These are phyloP conservation scores for Angophora floribunda DNA, from an alignment of 345 rosid genomes.

Conservation along the genomic window DNA sequence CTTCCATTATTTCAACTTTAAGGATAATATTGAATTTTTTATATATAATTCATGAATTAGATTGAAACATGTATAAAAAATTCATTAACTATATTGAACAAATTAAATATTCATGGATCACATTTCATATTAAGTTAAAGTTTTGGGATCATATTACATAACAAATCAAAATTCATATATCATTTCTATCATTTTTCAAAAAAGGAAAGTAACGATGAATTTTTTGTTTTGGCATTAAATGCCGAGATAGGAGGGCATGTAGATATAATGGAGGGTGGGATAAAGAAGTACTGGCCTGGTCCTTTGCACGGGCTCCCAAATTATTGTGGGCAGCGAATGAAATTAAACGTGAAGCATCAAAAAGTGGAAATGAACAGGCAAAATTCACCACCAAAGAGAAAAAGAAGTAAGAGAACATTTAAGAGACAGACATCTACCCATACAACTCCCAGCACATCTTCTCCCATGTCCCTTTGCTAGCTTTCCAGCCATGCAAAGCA, in stretches of 20 bases:
- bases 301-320: background rate
- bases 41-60: background rate
- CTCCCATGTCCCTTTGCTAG: background rate
- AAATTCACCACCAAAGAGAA: background rate
- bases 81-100: no score
- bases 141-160: no score
- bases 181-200: no score
- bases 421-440: slow-evolving; percentile 7
- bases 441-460: background rate
- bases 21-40: no score
- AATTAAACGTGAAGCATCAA: background rate
- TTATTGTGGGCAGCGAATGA: background rate
- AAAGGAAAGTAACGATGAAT: background rate
- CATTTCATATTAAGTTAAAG: no score
- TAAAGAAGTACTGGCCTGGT: background rate
- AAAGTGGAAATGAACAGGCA: background rate
- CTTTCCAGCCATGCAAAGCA: slow-evolving; percentile 1
- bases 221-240: background rate
- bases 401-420: slow-evolving; percentile 3
- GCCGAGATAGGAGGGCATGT: slow-evolving; percentile 6
- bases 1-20: background rate
- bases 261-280: slow-evolving; percentile 11
- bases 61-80: no score
- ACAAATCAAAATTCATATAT: no score
- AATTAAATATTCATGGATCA: no score